Evolutionary conservation across 768 basidiomycete genomes (phyloP).

Genomic region (Leccinum pellstonianum): DNA sequence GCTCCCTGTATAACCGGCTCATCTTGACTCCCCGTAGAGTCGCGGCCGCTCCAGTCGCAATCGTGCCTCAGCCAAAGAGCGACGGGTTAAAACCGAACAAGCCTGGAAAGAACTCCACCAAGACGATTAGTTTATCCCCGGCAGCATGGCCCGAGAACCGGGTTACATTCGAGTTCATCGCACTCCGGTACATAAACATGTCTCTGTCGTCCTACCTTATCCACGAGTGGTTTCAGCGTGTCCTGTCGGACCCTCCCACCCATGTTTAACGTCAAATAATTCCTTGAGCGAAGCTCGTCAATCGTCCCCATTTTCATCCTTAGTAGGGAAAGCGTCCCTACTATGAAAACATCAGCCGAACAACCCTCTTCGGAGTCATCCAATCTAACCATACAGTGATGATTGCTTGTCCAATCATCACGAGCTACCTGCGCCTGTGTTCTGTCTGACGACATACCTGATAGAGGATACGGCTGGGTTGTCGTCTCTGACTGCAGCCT

Average conservation of each 20-base stretch:
- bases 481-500: constrained; percentile 28
- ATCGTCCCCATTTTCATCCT: background rate
- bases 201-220: background rate
- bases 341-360: constrained; percentile 1
- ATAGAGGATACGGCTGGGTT: constrained; percentile 36
- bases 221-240: background rate
- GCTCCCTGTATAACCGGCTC: background rate
- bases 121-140: constrained; percentile 30
- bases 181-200: background rate
- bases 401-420: background rate
- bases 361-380: constrained; percentile 1
- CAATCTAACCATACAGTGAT: background rate
- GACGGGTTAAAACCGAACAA: constrained; percentile 53
- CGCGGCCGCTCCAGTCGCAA: constrained; percentile 58
- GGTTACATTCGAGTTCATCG: background rate
- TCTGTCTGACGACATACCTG: constrained; percentile 20
- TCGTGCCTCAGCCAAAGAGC: constrained; percentile 57
- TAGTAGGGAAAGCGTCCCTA: background rate
- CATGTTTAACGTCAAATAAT: constrained; percentile 4
- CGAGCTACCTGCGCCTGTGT: background rate
- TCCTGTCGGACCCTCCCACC: constrained; percentile 6
- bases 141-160: background rate
- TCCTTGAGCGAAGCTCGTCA: background rate
- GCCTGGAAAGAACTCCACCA: constrained; percentile 62
- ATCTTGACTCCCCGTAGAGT: constrained; percentile 42